These are phyloP conservation scores for Lotmaria passim DNA, from an alignment of 208 protist species.

Conservation along the genomic window DNA sequence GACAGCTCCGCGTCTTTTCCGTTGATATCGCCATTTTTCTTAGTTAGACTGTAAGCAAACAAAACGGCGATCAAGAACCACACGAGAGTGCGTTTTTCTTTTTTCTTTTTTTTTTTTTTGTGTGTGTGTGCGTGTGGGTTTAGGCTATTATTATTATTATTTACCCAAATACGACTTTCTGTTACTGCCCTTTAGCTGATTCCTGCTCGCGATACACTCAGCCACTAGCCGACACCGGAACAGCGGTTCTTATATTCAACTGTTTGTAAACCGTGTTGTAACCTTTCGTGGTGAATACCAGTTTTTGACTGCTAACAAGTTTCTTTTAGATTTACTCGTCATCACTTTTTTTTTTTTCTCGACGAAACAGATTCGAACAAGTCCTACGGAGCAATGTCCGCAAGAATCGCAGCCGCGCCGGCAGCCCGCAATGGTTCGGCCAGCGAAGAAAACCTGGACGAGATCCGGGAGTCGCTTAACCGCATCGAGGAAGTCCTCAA, in stretches of 20 bases:
- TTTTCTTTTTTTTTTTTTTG: not conserved
- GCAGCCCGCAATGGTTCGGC: slow-evolving; percentile 3
- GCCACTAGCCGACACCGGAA: not conserved
- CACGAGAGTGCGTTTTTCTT: not conserved
- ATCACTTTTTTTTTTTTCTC: not conserved
- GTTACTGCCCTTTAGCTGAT: not conserved
- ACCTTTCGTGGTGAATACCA: not conserved
- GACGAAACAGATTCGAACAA: too few relatives aligned
- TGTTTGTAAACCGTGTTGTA: not conserved
- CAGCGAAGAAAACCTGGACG: slow-evolving; percentile 23
- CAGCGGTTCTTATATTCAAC: not conserved
- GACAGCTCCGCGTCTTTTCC: too few relatives aligned
- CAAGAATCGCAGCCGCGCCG: not conserved
- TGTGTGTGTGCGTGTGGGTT: not conserved
- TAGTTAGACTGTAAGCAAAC: too few relatives aligned
- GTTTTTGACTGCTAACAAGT: too few relatives aligned
- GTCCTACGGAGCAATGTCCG: too few relatives aligned
- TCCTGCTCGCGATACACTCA: not conserved
- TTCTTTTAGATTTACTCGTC: not conserved
- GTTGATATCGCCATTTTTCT: too few relatives aligned
- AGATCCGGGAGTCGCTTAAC: slow-evolving; percentile 55
- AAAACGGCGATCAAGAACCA: too few relatives aligned
- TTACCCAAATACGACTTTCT: too few relatives aligned
- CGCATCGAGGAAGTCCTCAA: slow-evolving; percentile 64
- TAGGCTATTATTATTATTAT: not conserved